Base-by-base conservation (phyloP, 805 yeast genomes). In the Maudiozyma bulderi region DNA sequence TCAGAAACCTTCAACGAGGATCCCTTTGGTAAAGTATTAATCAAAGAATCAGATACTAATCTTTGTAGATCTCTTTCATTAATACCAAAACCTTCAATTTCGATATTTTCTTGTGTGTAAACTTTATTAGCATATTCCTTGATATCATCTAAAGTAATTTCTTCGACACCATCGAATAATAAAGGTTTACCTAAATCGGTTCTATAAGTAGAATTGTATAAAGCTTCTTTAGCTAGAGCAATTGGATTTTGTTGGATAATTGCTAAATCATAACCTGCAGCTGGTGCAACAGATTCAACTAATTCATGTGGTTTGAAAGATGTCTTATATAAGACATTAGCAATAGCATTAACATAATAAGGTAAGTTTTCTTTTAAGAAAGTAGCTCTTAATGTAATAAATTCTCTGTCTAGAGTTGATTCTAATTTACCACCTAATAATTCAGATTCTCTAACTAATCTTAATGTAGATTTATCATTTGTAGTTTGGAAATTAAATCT, bases 401-500 rank as follows among this genome's bases (percentile, higher is more conserved):
- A 75, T 67, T 93, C 98, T 75, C 96, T 84, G 68, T 86, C 81
- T 59, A 88, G 82, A 50, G 65, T 61, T 43, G 95, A 74, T 45
- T 76, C 64, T 69, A 88, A 78, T 52, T 70, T 71, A 66, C 96
- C 98, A 58, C 99, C 98, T 56, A 91, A 76, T 56, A 93, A 79
- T 74, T 91, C 99, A 46, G 90, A 73, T 73, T 93, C 99, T 72
- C 99, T 86, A 64, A 89, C 85, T 63, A 90, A 76, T 74, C 98
- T 86, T 66, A 93, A 77, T 28, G 93, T 96, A 15, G 96, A 84
- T 69, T 88, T 87, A 59, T 80, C 68, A 53, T 75, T 75, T 50
- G 96, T 88, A 76, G 85, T 83, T 66, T 84, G 80, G 75, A 84
- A 93, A 61, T 83, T 84, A 69, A 81, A 89, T 69, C 88, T 80